Conservation (phyloP, 2,329 filamentous ascomycete species). For the Ceratocystis cubensis region DNA sequence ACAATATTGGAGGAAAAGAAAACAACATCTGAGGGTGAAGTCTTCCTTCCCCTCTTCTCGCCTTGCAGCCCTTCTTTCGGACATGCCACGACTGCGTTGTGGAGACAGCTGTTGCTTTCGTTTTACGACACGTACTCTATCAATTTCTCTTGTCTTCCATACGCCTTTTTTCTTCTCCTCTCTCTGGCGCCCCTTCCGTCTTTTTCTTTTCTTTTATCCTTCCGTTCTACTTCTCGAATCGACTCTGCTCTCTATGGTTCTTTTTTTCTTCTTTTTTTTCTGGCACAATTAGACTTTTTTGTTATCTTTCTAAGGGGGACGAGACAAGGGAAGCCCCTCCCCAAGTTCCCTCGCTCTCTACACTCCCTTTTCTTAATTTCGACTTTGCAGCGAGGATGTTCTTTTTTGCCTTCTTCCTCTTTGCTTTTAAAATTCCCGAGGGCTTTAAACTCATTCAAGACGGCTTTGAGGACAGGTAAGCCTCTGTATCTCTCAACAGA, state of each 20-base stretch:
- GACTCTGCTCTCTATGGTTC: not conserved
- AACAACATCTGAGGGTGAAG: too few species aligned
- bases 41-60: too few species aligned
- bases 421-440: not conserved
- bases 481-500: not conserved
- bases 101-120: not conserved
- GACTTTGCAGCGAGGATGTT: not conserved
- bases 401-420: not conserved
- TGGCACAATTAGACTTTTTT: not conserved
- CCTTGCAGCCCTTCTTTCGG: too few species aligned
- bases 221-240: not conserved
- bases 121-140: not conserved
- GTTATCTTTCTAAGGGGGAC: not conserved
- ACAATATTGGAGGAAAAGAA: too few species aligned
- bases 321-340: not conserved
- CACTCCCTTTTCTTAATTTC: not conserved
- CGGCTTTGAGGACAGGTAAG: too few species aligned
- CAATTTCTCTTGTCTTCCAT: not conserved
- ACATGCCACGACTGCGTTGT: too few species aligned
- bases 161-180: too few species aligned
- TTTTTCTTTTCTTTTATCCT: not conserved
- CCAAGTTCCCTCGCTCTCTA: not conserved
- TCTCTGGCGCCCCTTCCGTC: not conserved
- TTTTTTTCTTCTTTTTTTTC: not conserved
- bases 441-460: too few species aligned